Conservation (phyloP, 1,139 yeast genomes). For the Pichiaceae sp. region DNA sequence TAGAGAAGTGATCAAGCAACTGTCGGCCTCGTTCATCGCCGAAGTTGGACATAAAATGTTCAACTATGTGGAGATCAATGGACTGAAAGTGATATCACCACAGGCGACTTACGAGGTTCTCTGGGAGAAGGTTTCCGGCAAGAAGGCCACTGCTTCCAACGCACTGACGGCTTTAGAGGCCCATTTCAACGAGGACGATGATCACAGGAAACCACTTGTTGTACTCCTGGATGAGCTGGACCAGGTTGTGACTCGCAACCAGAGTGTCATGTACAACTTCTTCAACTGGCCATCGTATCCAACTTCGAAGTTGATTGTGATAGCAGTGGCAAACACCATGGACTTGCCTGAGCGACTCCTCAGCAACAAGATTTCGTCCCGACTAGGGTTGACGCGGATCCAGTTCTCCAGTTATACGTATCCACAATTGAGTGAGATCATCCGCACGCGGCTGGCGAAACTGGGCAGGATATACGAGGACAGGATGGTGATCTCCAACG, state of each 20-base stretch:
- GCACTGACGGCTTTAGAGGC: conserved; percentile 52
- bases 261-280: conserved; percentile 87
- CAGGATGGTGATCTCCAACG: conserved; percentile 41
- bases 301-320: conserved; percentile 71
- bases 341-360: conserved; percentile 87
- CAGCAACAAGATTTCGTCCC: conserved; percentile 82
- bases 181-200: conserved; percentile 28
- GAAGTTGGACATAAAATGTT: conserved; percentile 45
- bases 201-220: conserved; percentile 45
- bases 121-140: conserved; percentile 69
- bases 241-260: conserved; percentile 79
- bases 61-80: conserved; percentile 80
- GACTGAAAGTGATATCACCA: conserved; percentile 78
- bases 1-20: conserved; percentile 70
- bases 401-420: conserved; percentile 86
- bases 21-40: conserved; percentile 31
- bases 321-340: conserved; percentile 97
- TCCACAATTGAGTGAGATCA: conserved; percentile 68
- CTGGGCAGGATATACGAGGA: conserved; percentile 32
- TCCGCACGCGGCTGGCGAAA: conserved; percentile 58
- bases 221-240: conserved; percentile 89
- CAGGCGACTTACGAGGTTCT: conserved; percentile 75
- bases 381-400: conserved; percentile 81
- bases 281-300: conserved; percentile 94
- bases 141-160: conserved; percentile 52